Evolutionary conservation across 371 early-diverging fungal genomes (phyloP).

Genomic region (Saksenaea oblongispora): DNA sequence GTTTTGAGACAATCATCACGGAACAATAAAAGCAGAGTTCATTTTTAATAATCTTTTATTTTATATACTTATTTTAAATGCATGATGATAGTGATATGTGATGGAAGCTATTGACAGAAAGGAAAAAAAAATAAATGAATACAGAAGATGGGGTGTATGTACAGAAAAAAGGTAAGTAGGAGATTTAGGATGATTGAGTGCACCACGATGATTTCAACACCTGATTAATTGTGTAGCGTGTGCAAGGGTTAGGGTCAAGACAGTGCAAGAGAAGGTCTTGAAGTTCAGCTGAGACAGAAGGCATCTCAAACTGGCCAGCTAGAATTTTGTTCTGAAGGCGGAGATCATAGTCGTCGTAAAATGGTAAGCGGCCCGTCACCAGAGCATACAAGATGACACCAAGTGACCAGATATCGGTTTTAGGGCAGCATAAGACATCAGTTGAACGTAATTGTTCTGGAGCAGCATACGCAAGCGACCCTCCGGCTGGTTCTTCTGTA

Average conservation of each 20-base stretch:
- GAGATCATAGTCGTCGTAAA: constrained; percentile 71
- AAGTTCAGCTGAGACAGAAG: constrained; percentile 16
- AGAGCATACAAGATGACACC: constrained; percentile 77
- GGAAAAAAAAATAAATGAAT: no score
- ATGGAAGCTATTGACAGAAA: no score
- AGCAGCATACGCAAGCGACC: constrained; percentile 74
- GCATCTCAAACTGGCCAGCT: constrained; percentile 45
- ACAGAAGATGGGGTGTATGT: constrained; percentile 1
- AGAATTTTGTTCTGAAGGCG: constrained; percentile 67
- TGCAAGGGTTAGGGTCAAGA: constrained; percentile 17
- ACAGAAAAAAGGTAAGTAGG: background rate
- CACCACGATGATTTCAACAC: constrained; percentile 25
- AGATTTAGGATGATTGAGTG: constrained; percentile 5
- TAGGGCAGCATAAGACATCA: constrained; percentile 44
- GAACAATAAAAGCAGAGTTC: constrained; percentile 12
- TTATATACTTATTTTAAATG: no score
- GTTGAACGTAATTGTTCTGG: constrained; percentile 66
- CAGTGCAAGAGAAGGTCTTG: constrained; percentile 17
- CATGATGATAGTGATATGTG: no score
- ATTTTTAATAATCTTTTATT: no score
- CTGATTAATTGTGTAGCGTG: constrained; percentile 18
- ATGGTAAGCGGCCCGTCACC: constrained; percentile 69
- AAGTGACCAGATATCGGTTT: constrained; percentile 81
- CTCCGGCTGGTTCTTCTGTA: constrained; percentile 44
- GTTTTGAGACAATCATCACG: constrained; percentile 40